These are phyloP conservation scores for Populus euphratica DNA, from an alignment of 345 rosid species.

Conservation along the genomic window DNA sequence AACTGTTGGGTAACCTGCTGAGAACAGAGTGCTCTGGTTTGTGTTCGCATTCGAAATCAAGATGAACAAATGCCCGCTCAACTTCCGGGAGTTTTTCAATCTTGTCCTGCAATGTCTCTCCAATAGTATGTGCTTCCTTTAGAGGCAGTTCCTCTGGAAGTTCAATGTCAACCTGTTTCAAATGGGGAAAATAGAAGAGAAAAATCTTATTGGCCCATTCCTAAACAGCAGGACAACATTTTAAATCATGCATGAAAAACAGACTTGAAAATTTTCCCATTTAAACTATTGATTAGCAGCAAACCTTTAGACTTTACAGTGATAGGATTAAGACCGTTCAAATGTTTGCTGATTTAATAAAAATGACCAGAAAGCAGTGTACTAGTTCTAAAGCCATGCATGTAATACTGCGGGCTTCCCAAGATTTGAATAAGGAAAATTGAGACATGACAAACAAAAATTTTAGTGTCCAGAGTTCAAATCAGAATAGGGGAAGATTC, in stretches of 20 bases:
- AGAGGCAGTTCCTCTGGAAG: conserved; percentile 77
- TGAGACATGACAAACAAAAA: not conserved
- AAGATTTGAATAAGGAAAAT: not conserved
- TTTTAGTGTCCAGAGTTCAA: not conserved
- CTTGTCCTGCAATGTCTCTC: conserved; percentile 76
- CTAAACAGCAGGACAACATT: not conserved
- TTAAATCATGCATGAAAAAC: not conserved
- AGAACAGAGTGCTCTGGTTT: conserved; percentile 83
- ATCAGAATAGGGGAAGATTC: not conserved
- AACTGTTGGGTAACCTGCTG: conserved; percentile 54
- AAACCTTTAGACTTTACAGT: not conserved
- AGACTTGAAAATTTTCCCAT: not conserved
- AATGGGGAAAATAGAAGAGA: not conserved
- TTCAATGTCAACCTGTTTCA: conserved; percentile 70
- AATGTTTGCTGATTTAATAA: not conserved
- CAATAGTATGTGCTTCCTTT: conserved; percentile 73
- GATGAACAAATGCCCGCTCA: conserved; percentile 89
- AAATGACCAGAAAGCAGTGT: not conserved
- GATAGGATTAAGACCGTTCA: not conserved
- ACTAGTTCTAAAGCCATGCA: not conserved
- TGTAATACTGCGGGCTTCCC: not conserved
- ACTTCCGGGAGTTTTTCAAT: conserved; percentile 81
- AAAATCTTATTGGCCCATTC: not conserved
- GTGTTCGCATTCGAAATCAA: conserved; percentile 82
- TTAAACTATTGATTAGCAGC: too few species aligned